Conservation (phyloP, 495 filamentous ascomycete genomes). For the Podospora bellae-mahoneyi region DNA sequence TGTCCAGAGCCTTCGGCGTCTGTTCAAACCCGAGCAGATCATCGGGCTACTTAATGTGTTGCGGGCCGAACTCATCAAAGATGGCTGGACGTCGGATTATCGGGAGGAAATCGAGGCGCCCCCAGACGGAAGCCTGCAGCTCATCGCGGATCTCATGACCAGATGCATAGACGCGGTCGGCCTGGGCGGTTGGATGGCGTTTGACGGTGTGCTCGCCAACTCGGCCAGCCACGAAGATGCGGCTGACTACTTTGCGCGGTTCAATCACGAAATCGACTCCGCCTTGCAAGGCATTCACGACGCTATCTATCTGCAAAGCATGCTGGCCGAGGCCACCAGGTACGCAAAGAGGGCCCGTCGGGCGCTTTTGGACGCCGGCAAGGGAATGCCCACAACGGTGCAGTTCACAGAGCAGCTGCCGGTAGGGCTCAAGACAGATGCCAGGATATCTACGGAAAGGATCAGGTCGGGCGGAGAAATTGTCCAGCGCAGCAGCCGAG, state of each 20-base stretch:
- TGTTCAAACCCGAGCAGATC: constrained; percentile 63
- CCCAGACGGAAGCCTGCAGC: constrained; percentile 52
- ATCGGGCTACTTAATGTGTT: constrained; percentile 72
- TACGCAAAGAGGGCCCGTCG: constrained; percentile 53
- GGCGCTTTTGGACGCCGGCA: constrained; percentile 14
- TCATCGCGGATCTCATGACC: constrained; percentile 65
- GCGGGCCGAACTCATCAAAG: constrained; percentile 58
- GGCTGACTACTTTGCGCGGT: constrained; percentile 61
- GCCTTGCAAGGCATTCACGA: constrained; percentile 76
- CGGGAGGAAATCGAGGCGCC: constrained; percentile 55
- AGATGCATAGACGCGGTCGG: constrained; percentile 83
- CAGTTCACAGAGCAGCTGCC: constrained; percentile 46
- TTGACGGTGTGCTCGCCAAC: constrained; percentile 49
- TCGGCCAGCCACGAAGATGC: constrained; percentile 42
- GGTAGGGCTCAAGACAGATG: constrained; percentile 67
- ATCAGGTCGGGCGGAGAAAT: constrained; percentile 62
- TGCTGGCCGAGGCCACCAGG: constrained; percentile 66
- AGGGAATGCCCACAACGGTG: constrained; percentile 20
- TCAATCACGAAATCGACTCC: constrained; percentile 70
- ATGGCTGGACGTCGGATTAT: constrained; percentile 69
- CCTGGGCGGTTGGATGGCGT: constrained; percentile 73
- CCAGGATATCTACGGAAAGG: constrained; percentile 48
- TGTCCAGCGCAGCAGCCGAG: constrained; percentile 58
- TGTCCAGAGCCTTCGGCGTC: constrained; percentile 60
- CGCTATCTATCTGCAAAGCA: constrained; percentile 61